phyloP scores from a whole-genome alignment of 106 monocot genomes.

The Triglochin maritima region DNA sequence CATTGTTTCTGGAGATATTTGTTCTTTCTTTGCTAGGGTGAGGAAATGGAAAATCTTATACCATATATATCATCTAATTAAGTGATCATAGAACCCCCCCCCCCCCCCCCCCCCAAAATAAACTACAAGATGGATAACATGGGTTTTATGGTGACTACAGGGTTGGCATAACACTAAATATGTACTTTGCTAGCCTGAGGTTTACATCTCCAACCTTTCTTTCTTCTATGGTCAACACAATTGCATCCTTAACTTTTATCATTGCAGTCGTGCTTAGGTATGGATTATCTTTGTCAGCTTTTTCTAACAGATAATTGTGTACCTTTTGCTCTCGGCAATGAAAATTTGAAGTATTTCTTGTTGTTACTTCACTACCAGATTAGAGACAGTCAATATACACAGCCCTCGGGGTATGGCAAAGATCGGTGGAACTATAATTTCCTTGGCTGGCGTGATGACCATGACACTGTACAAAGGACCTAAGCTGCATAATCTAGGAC shows the following conservation, averaged over 20 bases:
- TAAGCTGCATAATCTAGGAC: constrained; percentile 30
- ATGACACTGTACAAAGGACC: constrained; percentile 87
- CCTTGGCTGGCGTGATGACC: constrained; percentile 64
- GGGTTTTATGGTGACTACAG: constrained; percentile 18
- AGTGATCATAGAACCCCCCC: too few relatives aligned
- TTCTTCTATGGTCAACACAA: constrained; percentile 70
- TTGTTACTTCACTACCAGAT: constrained; percentile 20
- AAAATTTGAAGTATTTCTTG: background rate
- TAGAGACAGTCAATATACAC: constrained; percentile 50
- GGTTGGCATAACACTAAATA: constrained; percentile 69
- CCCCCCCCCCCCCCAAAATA: too few relatives aligned
- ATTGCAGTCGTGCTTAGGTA: constrained; percentile 71
- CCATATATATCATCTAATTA: background rate
- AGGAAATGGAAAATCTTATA: background rate
- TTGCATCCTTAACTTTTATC: constrained; percentile 77
- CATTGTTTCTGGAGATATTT: constrained; percentile 64
- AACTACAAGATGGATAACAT: too few relatives aligned
- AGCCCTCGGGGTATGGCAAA: constrained; percentile 58
- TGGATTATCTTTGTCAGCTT: background rate
- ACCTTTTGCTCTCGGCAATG: background rate
- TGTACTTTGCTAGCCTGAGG: constrained; percentile 84
- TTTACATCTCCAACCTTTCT: constrained; percentile 75
- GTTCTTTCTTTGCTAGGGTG: constrained; percentile 80
- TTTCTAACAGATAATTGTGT: background rate
- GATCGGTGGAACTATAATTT: constrained; percentile 55